phyloP scores from a whole-genome alignment of 2,329 filamentous ascomycete genomes.

The Juglanconis sp. region DNA sequence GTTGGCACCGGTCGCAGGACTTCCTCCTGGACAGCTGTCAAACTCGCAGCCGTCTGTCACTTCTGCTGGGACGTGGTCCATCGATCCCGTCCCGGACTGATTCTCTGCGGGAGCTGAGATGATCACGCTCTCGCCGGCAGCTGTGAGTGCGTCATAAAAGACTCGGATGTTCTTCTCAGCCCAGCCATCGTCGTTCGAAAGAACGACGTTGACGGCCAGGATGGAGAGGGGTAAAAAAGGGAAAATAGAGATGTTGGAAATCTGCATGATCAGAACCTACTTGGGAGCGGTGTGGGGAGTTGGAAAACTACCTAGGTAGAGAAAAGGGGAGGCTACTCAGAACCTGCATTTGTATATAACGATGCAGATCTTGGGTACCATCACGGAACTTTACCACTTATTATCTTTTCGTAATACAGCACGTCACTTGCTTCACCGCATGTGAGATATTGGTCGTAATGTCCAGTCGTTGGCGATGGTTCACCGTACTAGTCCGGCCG shows the following conservation, averaged over 20 bases:
- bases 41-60: constrained; percentile 56
- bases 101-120: constrained; percentile 66
- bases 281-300: not conserved
- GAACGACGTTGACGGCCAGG: constrained; percentile 2
- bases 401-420: not conserved
- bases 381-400: not conserved
- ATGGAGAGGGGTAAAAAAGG: not conserved
- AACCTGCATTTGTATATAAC: not conserved
- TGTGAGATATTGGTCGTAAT: not conserved
- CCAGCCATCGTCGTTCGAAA: constrained; percentile 68
- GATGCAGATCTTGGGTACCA: not conserved
- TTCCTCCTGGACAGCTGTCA: constrained; percentile 55
- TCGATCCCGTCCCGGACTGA: constrained; percentile 61
- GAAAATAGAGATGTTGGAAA: not conserved
- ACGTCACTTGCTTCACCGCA: not conserved
- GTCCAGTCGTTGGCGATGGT: not conserved
- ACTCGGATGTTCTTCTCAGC: constrained; percentile 64
- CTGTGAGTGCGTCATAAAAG: constrained; percentile 53
- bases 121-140: constrained; percentile 57
- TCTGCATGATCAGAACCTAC: not conserved
- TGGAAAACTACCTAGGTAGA: not conserved
- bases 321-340: not conserved
- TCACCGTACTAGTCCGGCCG: not conserved
- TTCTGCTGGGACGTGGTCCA: constrained; percentile 42
- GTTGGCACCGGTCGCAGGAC: constrained; percentile 57